Evolutionary conservation across 2,329 filamentous ascomycete species (phyloP).

Genomic region (Xylariaceae sp.): DNA sequence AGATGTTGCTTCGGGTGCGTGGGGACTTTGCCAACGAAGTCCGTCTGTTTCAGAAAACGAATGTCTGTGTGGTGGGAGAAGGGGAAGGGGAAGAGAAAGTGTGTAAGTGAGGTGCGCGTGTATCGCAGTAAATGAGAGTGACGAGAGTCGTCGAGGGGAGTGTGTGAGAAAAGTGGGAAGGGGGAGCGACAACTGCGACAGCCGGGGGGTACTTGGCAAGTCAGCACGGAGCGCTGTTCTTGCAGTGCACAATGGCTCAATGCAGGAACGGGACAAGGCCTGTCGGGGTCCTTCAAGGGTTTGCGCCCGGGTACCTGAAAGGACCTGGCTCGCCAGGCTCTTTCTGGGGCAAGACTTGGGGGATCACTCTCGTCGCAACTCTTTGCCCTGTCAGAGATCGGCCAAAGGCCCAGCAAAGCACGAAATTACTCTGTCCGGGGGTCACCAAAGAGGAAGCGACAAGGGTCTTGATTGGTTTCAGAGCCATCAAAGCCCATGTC

Average conservation of each 20-base stretch:
- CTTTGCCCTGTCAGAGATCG: too few species aligned
- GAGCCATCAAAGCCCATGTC: conserved; percentile 1
- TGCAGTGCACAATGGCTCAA: too few species aligned
- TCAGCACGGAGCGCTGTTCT: too few species aligned
- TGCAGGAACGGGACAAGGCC: too few species aligned
- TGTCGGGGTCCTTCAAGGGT: too few species aligned
- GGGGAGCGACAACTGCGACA: conserved; percentile 5
- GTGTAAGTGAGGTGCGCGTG: conserved; percentile 2
- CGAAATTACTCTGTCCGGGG: conserved; percentile 10
- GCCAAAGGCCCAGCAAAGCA: background rate
- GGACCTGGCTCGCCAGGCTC: conserved; percentile 2
- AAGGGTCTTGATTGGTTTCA: conserved; percentile 12
- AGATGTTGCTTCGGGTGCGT: conserved; percentile 5
- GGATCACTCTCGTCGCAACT: background rate
- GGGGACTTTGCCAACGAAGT: conserved; percentile 33
- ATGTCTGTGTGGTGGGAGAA: conserved; percentile 8
- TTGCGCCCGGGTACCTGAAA: conserved; percentile 23
- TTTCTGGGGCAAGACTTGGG: background rate
- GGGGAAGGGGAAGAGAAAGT: conserved; percentile 10
- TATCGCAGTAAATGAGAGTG: conserved; percentile 14
- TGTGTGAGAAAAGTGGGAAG: conserved; percentile 12
- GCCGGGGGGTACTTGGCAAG: too few species aligned
- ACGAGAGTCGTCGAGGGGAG: conserved; percentile 8
- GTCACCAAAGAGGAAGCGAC: conserved; percentile 5
- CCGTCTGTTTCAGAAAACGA: conserved; percentile 22